Evolutionary conservation across 1,139 yeast genomes (phyloP).

Genomic region (Saccharomyces hybrid): DNA sequence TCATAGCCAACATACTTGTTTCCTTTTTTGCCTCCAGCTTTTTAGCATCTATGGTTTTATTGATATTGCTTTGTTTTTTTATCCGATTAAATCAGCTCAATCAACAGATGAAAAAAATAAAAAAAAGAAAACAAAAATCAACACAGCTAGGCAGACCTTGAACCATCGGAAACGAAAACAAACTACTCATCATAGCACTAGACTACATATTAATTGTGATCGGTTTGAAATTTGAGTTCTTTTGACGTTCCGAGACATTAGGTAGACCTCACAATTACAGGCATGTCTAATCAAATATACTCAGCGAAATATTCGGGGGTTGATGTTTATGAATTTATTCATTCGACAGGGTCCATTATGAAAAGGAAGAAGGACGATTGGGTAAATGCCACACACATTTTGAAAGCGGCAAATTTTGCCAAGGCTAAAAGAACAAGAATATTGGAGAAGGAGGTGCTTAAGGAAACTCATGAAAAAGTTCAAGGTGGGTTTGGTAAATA

Average conservation of each 20-base stretch:
- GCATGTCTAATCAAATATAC: slow-evolving; percentile 40
- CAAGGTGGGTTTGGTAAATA: slow-evolving; percentile 97
- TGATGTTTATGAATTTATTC: slow-evolving; percentile 79
- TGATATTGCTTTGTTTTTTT: background rate
- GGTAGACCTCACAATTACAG: background rate
- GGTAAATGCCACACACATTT: slow-evolving; percentile 97
- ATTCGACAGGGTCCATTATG: slow-evolving; percentile 85
- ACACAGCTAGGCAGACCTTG: background rate
- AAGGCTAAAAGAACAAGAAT: slow-evolving; percentile 90
- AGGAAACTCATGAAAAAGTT: slow-evolving; percentile 80
- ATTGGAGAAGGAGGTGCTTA: slow-evolving; percentile 83
- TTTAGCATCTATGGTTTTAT: background rate
- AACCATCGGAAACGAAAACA: background rate
- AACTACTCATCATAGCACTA: background rate
- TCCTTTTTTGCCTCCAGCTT: background rate
- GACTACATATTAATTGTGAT: background rate
- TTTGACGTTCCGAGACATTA: background rate
- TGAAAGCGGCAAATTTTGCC: slow-evolving; percentile 90
- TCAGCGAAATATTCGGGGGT: slow-evolving; percentile 81
- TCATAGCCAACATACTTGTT: background rate
- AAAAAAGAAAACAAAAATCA: background rate
- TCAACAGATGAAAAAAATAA: background rate
- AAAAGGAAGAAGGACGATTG: slow-evolving; percentile 83
- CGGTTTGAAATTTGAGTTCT: background rate
- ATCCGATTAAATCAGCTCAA: background rate